A percentile compares a stretch with the other conserved stretches of the same genome.
These are phyloP conservation scores for Trebouxia sp. DNA, from an alignment of 139 green algal species.

Conservation along the genomic window DNA sequence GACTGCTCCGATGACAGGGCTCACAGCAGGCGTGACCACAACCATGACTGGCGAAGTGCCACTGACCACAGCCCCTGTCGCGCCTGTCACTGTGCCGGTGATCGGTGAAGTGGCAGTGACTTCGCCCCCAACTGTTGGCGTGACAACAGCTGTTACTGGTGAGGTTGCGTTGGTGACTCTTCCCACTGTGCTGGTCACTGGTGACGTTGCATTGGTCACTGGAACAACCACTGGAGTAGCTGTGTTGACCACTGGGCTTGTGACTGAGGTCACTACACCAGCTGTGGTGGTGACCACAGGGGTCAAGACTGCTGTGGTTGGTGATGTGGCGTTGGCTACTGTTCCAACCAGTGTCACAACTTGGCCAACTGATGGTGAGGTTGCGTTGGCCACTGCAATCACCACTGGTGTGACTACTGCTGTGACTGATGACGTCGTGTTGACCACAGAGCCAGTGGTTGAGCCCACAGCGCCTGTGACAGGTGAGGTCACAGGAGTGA, in stretches of 20 bases:
- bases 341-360: not conserved
- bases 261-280: not conserved
- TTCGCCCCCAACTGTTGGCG: not conserved
- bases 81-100: not conserved
- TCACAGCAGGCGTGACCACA: not conserved
- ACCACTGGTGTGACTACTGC: no score
- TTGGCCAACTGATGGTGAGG: not conserved
- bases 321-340: not conserved
- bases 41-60: not conserved
- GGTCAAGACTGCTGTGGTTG: not conserved
- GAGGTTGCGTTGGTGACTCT: not conserved
- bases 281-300: not conserved
- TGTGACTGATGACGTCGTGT: no score
- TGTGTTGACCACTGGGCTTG: not conserved
- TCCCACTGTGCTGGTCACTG: not conserved
- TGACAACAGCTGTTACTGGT: not conserved
- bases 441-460: no score
- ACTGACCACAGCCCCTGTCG: not conserved
- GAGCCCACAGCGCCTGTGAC: no score
- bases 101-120: not conserved
- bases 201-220: not conserved
- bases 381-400: no score
- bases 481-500: no score
- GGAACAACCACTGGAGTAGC: not conserved
- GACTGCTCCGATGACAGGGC: not conserved